Conservation (phyloP, 306 rosid species). For the Lathyrus sativus region DNA sequence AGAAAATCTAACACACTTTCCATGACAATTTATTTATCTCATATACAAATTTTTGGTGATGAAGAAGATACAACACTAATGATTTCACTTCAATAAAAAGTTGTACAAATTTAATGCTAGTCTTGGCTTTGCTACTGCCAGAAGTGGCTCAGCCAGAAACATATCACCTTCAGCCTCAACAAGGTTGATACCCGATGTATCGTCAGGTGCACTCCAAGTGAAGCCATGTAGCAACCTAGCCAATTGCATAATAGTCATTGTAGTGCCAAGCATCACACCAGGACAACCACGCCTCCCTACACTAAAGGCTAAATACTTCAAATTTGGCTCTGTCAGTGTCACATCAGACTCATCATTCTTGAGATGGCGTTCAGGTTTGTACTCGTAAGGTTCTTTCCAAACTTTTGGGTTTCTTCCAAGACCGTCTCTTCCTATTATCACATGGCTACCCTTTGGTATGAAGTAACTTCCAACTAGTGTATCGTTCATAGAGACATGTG, state of each 20-base stretch:
- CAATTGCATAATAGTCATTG: not conserved
- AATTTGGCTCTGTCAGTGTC: not conserved
- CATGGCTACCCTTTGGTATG: slow-evolving; percentile 56
- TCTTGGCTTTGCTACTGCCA: not conserved
- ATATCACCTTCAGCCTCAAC: not conserved
- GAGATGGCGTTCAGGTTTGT: slow-evolving; percentile 44
- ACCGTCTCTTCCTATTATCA: slow-evolving; percentile 41
- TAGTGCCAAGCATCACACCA: not conserved
- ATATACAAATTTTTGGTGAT: too few relatives aligned
- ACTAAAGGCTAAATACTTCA: not conserved
- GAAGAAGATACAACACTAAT: too few relatives aligned
- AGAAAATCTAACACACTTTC: too few relatives aligned
- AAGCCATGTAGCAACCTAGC: not conserved
- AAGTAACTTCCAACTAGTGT: slow-evolving; percentile 42
- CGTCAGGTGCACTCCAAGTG: not conserved
- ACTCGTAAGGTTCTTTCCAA: slow-evolving; percentile 43
- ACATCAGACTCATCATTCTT: not conserved
- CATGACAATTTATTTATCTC: too few relatives aligned
- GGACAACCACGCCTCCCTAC: not conserved
- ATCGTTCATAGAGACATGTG: slow-evolving; percentile 46
- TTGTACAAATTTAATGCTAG: not conserved
- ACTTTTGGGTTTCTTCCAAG: slow-evolving; percentile 44
- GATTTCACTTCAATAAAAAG: too few relatives aligned
- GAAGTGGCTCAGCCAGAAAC: not conserved
- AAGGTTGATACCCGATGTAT: not conserved